A percentile compares a stretch with the other conserved stretches of the same genome.
These are phyloP conservation scores for Jatropha curcas DNA, from an alignment of 345 rosid genomes.

Conservation along the genomic window DNA sequence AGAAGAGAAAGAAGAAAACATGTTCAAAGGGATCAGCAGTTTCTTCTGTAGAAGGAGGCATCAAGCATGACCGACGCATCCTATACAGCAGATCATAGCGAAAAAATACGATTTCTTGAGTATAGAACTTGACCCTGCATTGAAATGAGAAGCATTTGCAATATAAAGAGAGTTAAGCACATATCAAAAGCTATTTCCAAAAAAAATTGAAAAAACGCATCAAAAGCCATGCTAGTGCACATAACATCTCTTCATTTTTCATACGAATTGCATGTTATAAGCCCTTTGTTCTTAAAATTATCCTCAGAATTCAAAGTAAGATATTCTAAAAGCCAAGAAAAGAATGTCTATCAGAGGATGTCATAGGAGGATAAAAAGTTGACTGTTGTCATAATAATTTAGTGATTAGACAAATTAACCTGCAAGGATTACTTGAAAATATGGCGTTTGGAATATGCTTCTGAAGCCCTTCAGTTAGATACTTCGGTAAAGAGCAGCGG, in stretches of 20 bases:
- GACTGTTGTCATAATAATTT: conserved; percentile 6
- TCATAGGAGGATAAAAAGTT: conserved; percentile 1
- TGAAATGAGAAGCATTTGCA: conserved; percentile 14
- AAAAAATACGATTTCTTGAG: conserved; percentile 90
- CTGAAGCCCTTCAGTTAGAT: conserved; percentile 71
- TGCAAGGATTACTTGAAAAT: conserved; percentile 95
- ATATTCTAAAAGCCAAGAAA: not conserved
- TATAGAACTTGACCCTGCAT: conserved; percentile 79
- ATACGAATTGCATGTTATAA: not conserved
- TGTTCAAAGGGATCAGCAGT: conserved; percentile 81
- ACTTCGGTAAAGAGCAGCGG: conserved; percentile 73
- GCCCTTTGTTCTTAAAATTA: not conserved
- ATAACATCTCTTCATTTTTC: too few species aligned
- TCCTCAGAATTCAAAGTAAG: conserved; percentile 1
- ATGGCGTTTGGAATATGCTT: conserved; percentile 68
- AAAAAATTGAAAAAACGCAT: not conserved
- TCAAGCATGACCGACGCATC: conserved; percentile 91
- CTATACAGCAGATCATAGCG: conserved; percentile 82
- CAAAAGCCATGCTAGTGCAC: too few species aligned
- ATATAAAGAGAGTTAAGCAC: conserved; percentile 13
- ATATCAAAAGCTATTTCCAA: not conserved
- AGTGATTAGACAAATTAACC: conserved; percentile 42
- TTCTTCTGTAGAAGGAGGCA: conserved; percentile 83
- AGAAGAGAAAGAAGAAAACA: conserved; percentile 40
- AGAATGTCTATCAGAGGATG: not conserved